Evolutionary conservation across 768 basidiomycete species (phyloP).

Genomic region (Suillus variegatus): DNA sequence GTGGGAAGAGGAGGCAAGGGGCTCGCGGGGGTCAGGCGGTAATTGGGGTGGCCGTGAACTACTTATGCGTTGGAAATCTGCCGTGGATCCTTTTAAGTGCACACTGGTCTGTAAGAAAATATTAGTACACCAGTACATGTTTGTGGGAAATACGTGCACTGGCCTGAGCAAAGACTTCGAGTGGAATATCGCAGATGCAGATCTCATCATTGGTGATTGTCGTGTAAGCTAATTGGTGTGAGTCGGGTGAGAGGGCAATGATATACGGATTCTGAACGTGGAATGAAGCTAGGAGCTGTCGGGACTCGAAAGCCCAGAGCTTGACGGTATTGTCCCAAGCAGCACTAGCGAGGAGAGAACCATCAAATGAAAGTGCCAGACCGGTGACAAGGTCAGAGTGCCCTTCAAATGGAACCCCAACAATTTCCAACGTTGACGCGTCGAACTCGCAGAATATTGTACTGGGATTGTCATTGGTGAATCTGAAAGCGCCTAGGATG

Average conservation of each 20-base stretch:
- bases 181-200: neutral
- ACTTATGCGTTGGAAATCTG: too few species aligned
- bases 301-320: neutral
- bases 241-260: neutral
- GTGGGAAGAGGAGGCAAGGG: neutral
- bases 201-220: neutral
- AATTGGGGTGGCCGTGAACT: too few species aligned
- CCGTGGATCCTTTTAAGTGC: too few species aligned
- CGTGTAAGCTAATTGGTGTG: neutral
- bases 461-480: too few species aligned
- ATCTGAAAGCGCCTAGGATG: too few species aligned
- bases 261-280: accelerated
- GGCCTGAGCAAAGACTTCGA: neutral
- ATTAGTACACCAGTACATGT: neutral
- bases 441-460: too few species aligned
- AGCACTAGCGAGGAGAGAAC: neutral
- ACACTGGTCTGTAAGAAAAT: neutral
- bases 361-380: neutral
- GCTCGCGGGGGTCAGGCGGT: neutral
- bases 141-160: neutral
- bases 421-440: too few species aligned
- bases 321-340: neutral
- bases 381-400: neutral
- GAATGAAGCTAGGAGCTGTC: neutral
- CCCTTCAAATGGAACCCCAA: too few species aligned